Evolutionary conservation across 208 protist genomes (phyloP), one percentile per base, ranked within the genome.

Genomic region (Trypanosoma grayi): DNA sequence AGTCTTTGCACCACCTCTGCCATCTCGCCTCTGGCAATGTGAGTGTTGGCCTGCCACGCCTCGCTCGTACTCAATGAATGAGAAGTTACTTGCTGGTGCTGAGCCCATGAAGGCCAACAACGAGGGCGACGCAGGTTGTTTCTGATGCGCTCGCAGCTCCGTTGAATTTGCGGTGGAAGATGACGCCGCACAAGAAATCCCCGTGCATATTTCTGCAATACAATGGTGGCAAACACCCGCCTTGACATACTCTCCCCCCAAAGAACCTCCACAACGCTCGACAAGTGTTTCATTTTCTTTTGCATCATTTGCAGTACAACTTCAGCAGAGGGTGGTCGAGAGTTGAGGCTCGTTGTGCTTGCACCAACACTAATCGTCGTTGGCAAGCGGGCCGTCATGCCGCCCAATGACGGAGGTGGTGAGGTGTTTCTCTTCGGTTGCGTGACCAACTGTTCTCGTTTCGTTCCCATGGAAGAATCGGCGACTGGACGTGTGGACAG

Each of bases 231-330:
- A 41, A 74, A 70, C 18, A 59, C 69, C 28, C 81, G 75, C 6
- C 81, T 69, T 3, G 67, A 52, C 53, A 95, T 65, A 67, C 87
- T 80, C 25, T 76, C 70, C 50, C 69, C 70, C 77, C 83, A 91
- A 25, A 95, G 62, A 13, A 75, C 73, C 66, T 88, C 73, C 66
- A 90, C 77, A 18, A 92, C 77, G 52, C 59, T 60, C 22, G 75
- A 74, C 18, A 93, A 52, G 16, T 72, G 66, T 39, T 76, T 81
- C 45, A 92, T 59, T 31, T 92, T 92, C 46, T 78, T 67, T 65
- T 95, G 89, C 52, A 95, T 70, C 20, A 87, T 85, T 9, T 68
- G 66, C 39, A 95, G 67, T 4, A 90, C 60, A n/a, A 53, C 5
- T 22, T 68, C 60, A n/a, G 45, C 24, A 16, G 68, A 44, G 0